These are phyloP conservation scores for Paxillus involutus DNA, from an alignment of 768 basidiomycete genomes.

Conservation along the genomic window DNA sequence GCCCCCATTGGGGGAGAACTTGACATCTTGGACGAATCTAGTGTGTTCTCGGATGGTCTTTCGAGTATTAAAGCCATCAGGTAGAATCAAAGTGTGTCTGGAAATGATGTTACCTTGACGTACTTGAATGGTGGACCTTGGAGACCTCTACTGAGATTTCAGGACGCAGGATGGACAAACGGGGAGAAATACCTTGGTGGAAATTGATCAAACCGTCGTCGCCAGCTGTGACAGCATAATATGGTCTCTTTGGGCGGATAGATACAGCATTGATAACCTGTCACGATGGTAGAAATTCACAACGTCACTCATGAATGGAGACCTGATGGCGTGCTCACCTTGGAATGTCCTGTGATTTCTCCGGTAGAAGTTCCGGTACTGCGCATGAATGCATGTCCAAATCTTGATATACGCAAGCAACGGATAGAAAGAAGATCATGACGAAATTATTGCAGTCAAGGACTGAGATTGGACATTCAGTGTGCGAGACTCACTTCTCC, in stretches of 20 bases:
- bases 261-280: slow-evolving; percentile 87
- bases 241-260: slow-evolving; percentile 86
- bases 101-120: slow-evolving; percentile 54
- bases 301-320: not conserved
- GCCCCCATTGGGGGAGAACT: slow-evolving; percentile 78
- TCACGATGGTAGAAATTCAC: not conserved
- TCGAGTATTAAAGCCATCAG: not conserved
- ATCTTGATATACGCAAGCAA: slow-evolving; percentile 42
- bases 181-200: slow-evolving; percentile 58
- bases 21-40: slow-evolving; percentile 90
- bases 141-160: not conserved
- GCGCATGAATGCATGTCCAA: slow-evolving; percentile 81
- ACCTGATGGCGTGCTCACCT: slow-evolving; percentile 43
- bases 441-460: not conserved
- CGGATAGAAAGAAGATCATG: not conserved
- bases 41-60: slow-evolving; percentile 86
- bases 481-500: slow-evolving; percentile 58
- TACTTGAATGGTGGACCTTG: slow-evolving; percentile 86
- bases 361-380: slow-evolving; percentile 85
- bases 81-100: not conserved
- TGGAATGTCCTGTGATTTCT: slow-evolving; percentile 87
- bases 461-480: not conserved
- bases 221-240: slow-evolving; percentile 83
- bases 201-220: slow-evolving; percentile 85
- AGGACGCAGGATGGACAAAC: not conserved